phyloP scores from a whole-genome alignment of 305 asterid genomes.

The Solanum chacoense region DNA sequence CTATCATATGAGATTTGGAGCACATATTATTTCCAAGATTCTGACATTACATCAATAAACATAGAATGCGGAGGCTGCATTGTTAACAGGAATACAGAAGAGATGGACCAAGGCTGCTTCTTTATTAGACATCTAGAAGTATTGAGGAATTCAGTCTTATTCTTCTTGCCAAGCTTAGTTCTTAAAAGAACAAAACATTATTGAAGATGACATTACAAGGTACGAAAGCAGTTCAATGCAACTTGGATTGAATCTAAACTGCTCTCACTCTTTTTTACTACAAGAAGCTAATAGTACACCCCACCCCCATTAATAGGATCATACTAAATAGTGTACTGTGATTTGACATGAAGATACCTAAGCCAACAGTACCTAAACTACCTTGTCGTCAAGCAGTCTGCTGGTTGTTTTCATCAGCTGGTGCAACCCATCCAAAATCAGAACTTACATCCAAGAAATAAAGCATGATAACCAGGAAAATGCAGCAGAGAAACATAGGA shows the following conservation, averaged over 20 bases:
- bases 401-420: not conserved
- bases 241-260: not conserved
- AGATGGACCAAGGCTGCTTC: not conserved
- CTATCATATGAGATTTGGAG: not conserved
- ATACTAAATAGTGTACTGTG: not conserved
- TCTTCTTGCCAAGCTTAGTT: not conserved
- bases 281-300: not conserved
- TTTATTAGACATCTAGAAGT: too few species aligned
- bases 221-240: not conserved
- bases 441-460: slow-evolving; percentile 50
- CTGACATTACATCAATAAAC: not conserved
- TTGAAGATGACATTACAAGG: not conserved
- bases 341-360: not conserved
- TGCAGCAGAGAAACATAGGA: slow-evolving; percentile 55
- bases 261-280: not conserved
- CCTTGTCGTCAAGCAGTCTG: not conserved
- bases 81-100: not conserved
- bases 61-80: not conserved
- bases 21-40: not conserved
- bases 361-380: not conserved
- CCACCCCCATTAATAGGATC: not conserved
- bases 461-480: slow-evolving; percentile 44
- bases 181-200: not conserved
- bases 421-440: slow-evolving; percentile 8
- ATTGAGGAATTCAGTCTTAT: not conserved